Conservation (phyloP, 2,329 filamentous ascomycete species). For the Apiospora saccharicola region DNA sequence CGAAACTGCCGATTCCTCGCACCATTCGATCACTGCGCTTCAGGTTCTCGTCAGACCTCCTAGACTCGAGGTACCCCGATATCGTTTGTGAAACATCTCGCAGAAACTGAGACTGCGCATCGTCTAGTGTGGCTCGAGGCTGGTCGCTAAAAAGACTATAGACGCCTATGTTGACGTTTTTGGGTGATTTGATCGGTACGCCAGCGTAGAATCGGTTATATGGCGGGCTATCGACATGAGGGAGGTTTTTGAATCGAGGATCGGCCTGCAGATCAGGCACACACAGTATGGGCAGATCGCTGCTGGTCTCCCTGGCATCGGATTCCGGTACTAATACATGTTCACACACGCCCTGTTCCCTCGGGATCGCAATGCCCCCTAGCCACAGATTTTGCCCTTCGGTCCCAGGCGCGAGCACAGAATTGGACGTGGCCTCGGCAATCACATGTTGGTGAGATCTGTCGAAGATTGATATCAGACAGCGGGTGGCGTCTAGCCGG, state of each 20-base stretch:
- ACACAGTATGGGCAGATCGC: slow-evolving; percentile 42
- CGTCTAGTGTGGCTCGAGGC: slow-evolving; percentile 24
- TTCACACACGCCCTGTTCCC: slow-evolving; percentile 41
- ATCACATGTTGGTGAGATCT: slow-evolving; percentile 55
- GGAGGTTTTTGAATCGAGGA: slow-evolving; percentile 38
- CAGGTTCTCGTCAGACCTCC: slow-evolving; percentile 23
- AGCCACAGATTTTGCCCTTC: slow-evolving; percentile 34
- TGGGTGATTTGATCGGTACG: slow-evolving; percentile 29
- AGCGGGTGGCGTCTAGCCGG: slow-evolving; percentile 50
- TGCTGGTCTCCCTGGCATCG: background rate
- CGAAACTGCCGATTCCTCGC: slow-evolving; percentile 35
- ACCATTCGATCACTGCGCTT: slow-evolving; percentile 35
- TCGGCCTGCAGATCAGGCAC: slow-evolving; percentile 45
- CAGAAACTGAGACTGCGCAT: slow-evolving; percentile 26
- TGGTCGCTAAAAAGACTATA: slow-evolving; percentile 28
- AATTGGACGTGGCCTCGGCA: slow-evolving; percentile 55
- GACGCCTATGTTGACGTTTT: slow-evolving; percentile 32
- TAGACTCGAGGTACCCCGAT: slow-evolving; percentile 31
- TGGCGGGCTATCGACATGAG: slow-evolving; percentile 35
- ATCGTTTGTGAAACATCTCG: slow-evolving; percentile 30
- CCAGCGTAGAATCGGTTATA: slow-evolving; percentile 34
- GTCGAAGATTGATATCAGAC: slow-evolving; percentile 61
- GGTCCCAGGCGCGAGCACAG: slow-evolving; percentile 41
- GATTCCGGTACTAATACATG: slow-evolving; percentile 34
- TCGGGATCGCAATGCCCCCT: slow-evolving; percentile 41